Base-by-base conservation (phyloP, 768 basidiomycete species). In the Crepidotus variabilis region DNA sequence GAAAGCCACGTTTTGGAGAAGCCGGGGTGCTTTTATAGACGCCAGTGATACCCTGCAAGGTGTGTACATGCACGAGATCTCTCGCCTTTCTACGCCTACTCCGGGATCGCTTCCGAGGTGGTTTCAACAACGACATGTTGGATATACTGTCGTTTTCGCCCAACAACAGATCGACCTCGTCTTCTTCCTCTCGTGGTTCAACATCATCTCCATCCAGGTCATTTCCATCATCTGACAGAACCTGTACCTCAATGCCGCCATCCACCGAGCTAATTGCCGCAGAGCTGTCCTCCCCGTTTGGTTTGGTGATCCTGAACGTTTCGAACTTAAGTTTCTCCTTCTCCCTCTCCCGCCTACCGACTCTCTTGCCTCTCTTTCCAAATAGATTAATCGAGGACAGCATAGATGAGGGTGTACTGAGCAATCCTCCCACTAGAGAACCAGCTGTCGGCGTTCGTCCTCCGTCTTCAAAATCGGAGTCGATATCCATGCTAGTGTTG, bases 91-190 rank as follows among this genome's bases (percentile, higher is more conserved):
- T 43, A n/a, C 57, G 58, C n/a, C 59, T 60, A 53, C 59, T 63
- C 11, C 62, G 56, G 51, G 57, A 50, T n/a, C 62, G 59, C 36
- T 39, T 56, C 24, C 63, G 59, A 24, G 63, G 65, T 33, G 69
- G 64, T 57, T 67, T 60, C 35, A 67, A 58, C 36, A 68, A 52
- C 14, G 66, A 57, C 49, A 68, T 54, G n/a, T 65, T 63, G 9
- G 62, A 62, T n/a, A 68, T 52, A 33, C 67, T 68, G 49, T 67
- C 67, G 32, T 61, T 56, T 39, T 66, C 57, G 20, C 66, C 65
- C 8, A 36, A 48, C 39, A 53, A 46, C 39, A 53, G 60, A 16
- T 62, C 64, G 22, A 65, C 67, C 8, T 62, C 62, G 16, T 62
- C 65, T 11, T 62, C 65, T 11, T 58, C 59, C 22, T 62, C 65